Evolutionary conservation across 164 flowering plant species (phyloP), one percentile per base, ranked within the genome.

Genomic region (Magnolia kwangsiensis): DNA sequence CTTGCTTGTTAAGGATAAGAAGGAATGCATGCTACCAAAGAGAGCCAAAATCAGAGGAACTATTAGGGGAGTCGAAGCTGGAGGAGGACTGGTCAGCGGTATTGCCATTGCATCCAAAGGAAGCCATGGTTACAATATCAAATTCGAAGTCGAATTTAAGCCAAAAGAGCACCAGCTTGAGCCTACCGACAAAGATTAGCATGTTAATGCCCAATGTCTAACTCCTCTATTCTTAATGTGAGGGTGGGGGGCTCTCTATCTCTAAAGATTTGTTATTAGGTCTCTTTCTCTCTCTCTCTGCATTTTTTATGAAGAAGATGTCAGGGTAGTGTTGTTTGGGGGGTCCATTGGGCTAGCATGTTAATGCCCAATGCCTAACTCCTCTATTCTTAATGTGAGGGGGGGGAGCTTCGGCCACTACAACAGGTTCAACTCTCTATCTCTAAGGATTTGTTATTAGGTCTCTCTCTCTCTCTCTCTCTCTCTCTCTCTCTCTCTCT

Each of bases 161-260:
- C 83, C 83, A 45, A 81, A 78, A 31, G 78, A 72, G 27, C 80
- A 78, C 69, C 80, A 80, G 1, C 72, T 75, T 14, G 78, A 81
- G 78, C 83, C 83, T 1, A 55, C 71, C 1, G 76, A 81, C 31
- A 74, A 78, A 50, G 82, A 80, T 63, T 72, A 81, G 2, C 93
- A 91, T 0, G 87, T 90, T 24, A 86, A 79, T 89, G 93, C 77
- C 93, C 93, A 19, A 82, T 89, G 79, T 85, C 86, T 2, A 76
- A 81, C 73, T 84, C 93, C 51, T 84, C 90, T 51, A 66, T 84
- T 59, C 78, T 85, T 18, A 80, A 80, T 76, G 90, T 88, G 72
- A 79, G 83, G 18, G 14, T 50, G 4, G 2, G 2, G 23, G 1
- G 23, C 7, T 20, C 9, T 66, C 31, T 3, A 2, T 14, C 24